A percentile compares a stretch with the other conserved stretches of the same genome.
These are phyloP conservation scores for Neurospora cerealis DNA, from an alignment of 495 filamentous ascomycete genomes.

Conservation along the genomic window DNA sequence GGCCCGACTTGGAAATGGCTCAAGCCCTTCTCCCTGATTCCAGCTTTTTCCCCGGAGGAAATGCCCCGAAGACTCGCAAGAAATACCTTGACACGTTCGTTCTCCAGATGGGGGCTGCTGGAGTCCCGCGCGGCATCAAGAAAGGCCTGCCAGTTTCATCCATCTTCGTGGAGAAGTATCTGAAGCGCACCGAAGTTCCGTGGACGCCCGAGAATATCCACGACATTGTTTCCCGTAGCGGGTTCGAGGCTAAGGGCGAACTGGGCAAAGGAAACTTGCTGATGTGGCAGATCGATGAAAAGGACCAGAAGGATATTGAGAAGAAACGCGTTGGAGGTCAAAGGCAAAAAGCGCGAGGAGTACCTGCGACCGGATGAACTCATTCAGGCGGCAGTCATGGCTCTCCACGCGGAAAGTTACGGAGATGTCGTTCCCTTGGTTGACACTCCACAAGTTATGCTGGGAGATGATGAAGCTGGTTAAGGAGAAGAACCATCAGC, in stretches of 20 bases:
- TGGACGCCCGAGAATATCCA: conserved; percentile 20
- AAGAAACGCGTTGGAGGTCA: not conserved
- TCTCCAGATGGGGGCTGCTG: conserved; percentile 27
- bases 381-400: conserved; percentile 6
- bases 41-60: conserved; percentile 21
- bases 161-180: conserved; percentile 23
- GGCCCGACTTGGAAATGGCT: conserved; percentile 29
- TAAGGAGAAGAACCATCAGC: conserved; percentile 15
- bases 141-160: conserved; percentile 16
- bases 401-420: conserved; percentile 22
- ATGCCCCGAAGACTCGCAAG: conserved; percentile 12
- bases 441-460: conserved; percentile 26
- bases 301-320: not conserved
- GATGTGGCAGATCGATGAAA: not conserved
- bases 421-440: conserved; percentile 26
- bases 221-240: conserved; percentile 17
- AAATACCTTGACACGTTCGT: conserved; percentile 26
- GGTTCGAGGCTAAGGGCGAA: conserved; percentile 3
- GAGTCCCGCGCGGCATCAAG: conserved; percentile 17
- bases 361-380: conserved; percentile 7
- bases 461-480: conserved; percentile 27
- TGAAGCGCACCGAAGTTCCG: conserved; percentile 10
- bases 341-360: not conserved
- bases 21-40: conserved; percentile 10
- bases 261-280: not conserved